These are phyloP conservation scores for Pythium pectinolyticum DNA, from an alignment of 352 stramenopile genomes.

Conservation along the genomic window DNA sequence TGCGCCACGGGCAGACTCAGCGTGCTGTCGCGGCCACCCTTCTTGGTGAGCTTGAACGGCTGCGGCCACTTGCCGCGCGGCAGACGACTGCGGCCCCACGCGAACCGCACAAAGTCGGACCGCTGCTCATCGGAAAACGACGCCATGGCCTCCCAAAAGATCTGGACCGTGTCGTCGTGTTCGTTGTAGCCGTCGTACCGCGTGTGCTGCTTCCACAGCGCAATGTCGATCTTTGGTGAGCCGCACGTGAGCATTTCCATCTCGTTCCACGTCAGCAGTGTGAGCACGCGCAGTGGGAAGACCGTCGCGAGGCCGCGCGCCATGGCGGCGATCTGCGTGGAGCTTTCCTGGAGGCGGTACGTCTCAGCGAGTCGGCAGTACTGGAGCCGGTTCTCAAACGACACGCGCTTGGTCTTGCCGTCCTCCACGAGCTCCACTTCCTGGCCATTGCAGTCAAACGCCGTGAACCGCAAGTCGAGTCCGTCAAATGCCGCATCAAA, in stretches of 20 bases:
- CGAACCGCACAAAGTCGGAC: conserved; percentile 92
- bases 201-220: conserved; percentile 83
- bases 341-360: conserved; percentile 80
- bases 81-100: conserved; percentile 91
- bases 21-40: conserved; percentile 78
- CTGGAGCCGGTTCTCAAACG: conserved; percentile 82
- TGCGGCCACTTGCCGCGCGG: conserved; percentile 87
- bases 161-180: conserved; percentile 73
- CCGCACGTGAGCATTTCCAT: conserved; percentile 91
- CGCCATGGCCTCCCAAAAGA: conserved; percentile 90
- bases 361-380: conserved; percentile 80
- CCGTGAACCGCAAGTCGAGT: conserved; percentile 78
- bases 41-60: conserved; percentile 92
- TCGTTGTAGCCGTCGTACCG: conserved; percentile 89
- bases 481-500: conserved; percentile 78
- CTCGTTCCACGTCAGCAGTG: conserved; percentile 88
- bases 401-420: conserved; percentile 68
- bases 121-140: conserved; percentile 89
- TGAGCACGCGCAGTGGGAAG: conserved; percentile 86
- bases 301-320: conserved; percentile 77
- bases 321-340: conserved; percentile 75
- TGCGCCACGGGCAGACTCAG: conserved; percentile 91
- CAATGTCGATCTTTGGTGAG: conserved; percentile 89
- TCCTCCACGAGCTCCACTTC: conserved; percentile 79
- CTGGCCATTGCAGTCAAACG: conserved; percentile 81